A percentile compares a stretch with the other conserved stretches of the same genome.
phyloP scores from a whole-genome alignment of 441 rosid species.

The Breynia disticha region DNA sequence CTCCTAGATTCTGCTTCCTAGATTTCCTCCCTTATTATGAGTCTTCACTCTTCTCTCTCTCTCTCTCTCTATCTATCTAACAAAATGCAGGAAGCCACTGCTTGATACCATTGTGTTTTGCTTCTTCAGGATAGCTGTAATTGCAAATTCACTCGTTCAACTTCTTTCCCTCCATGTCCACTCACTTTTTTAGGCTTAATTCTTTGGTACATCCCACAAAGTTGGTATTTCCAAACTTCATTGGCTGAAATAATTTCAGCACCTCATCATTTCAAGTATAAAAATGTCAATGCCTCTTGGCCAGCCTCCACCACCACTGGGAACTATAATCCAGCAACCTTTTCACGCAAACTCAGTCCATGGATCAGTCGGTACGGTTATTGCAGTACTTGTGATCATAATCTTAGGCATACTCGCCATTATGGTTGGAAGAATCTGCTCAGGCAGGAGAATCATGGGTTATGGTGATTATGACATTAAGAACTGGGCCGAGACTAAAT shows the following conservation, averaged over 20 bases:
- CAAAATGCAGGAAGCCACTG: neutral
- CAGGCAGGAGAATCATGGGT: slow-evolving; percentile 55
- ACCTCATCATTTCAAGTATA: neutral
- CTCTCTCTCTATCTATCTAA: neutral
- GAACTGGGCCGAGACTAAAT: slow-evolving; percentile 64
- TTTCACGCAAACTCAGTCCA: slow-evolving; percentile 22
- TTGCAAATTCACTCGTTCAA: neutral
- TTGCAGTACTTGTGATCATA: slow-evolving; percentile 44
- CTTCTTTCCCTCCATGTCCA: neutral
- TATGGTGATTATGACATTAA: slow-evolving; percentile 52
- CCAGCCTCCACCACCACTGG: slow-evolving; percentile 46
- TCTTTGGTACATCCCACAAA: neutral
- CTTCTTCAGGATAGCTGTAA: neutral
- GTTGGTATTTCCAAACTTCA: neutral
- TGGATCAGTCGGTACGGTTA: slow-evolving; percentile 41
- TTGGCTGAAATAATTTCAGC: neutral
- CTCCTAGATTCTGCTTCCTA: neutral
- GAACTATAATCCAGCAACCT: slow-evolving; percentile 23
- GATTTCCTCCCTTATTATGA: neutral
- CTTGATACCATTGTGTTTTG: neutral
- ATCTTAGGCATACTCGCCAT: slow-evolving; percentile 37
- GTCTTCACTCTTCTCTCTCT: neutral
- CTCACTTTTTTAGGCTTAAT: neutral
- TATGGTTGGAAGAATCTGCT: slow-evolving; percentile 63
- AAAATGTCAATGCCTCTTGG: slow-evolving; percentile 37